A percentile compares a stretch with the other conserved stretches of the same genome.
Evolutionary conservation across 2,329 filamentous ascomycete species (phyloP).

Genomic region (Rutstroemia sp.): DNA sequence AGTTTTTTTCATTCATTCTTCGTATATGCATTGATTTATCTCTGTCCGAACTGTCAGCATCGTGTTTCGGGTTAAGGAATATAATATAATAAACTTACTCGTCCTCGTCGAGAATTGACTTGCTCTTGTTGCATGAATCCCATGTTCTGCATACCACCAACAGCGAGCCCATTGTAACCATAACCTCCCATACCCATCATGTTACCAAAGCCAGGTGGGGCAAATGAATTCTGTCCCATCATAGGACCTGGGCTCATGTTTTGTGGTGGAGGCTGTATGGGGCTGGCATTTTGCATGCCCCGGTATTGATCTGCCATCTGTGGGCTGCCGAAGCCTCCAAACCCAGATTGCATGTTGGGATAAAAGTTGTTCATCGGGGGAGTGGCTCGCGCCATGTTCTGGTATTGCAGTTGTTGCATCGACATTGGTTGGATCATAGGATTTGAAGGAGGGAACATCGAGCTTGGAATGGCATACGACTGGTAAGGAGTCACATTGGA

Average conservation of each 20-base stretch:
- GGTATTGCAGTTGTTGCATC: constrained; percentile 49
- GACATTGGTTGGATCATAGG: constrained; percentile 41
- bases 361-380: constrained; percentile 52
- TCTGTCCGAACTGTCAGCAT: no score
- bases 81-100: constrained; percentile 34
- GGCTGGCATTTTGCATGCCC: constrained; percentile 43
- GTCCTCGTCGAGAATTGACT: constrained; percentile 48
- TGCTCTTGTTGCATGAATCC: constrained; percentile 49
- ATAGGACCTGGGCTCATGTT: constrained; percentile 36
- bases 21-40: no score
- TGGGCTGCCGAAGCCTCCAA: constrained; percentile 44
- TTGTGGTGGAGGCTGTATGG: constrained; percentile 34
- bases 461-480: constrained; percentile 41
- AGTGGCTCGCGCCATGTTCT: constrained; percentile 43
- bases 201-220: constrained; percentile 41
- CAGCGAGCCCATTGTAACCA: constrained; percentile 38
- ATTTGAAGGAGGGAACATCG: constrained; percentile 41
- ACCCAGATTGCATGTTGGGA: constrained; percentile 47
- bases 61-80: no score
- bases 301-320: constrained; percentile 48
- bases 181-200: constrained; percentile 40
- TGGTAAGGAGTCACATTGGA: constrained; percentile 42
- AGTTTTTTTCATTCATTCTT: no score
- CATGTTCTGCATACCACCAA: constrained; percentile 38
- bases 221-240: constrained; percentile 35